Percentiles rank a stretch among this genome's conserved stretches.
phyloP scores from a whole-genome alignment of 2,329 filamentous ascomycete genomes.

The Lecanoromycetidae sp. region DNA sequence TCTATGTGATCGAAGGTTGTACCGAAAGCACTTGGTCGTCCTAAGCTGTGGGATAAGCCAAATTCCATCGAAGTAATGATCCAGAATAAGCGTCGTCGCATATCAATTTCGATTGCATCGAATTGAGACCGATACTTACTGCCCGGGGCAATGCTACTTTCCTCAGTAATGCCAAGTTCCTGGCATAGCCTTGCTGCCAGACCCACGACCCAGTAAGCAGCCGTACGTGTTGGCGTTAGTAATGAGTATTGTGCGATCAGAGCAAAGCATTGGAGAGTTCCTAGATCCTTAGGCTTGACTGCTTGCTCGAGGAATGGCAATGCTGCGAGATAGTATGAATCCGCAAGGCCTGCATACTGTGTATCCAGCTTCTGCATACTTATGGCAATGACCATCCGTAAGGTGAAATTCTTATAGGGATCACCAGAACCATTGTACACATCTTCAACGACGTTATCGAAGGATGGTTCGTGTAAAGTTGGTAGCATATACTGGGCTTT shows the following conservation, averaged over 20 bases:
- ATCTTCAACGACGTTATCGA: conserved; percentile 63
- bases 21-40: conserved; percentile 73
- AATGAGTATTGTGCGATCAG: conserved; percentile 86
- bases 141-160: conserved; percentile 59
- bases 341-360: conserved; percentile 82
- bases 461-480: conserved; percentile 69
- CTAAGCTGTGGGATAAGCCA: conserved; percentile 75
- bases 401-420: conserved; percentile 73
- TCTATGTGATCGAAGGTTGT: conserved; percentile 72
- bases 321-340: conserved; percentile 87
- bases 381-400: conserved; percentile 87
- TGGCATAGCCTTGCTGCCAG: conserved; percentile 80
- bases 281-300: conserved; percentile 76
- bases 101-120: conserved; percentile 68
- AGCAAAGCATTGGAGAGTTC: conserved; percentile 77
- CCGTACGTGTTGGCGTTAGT: conserved; percentile 79
- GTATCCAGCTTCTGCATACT: conserved; percentile 85
- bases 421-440: conserved; percentile 67
- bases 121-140: conserved; percentile 28
- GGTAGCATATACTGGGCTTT: conserved; percentile 87
- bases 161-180: conserved; percentile 74
- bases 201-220: conserved; percentile 86
- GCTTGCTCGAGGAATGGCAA: conserved; percentile 73
- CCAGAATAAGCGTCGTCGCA: conserved; percentile 83
- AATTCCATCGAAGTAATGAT: conserved; percentile 79